These are phyloP conservation scores for Syncephalastrum contaminatum DNA, from an alignment of 371 early-diverging fungal genomes.

Conservation along the genomic window DNA sequence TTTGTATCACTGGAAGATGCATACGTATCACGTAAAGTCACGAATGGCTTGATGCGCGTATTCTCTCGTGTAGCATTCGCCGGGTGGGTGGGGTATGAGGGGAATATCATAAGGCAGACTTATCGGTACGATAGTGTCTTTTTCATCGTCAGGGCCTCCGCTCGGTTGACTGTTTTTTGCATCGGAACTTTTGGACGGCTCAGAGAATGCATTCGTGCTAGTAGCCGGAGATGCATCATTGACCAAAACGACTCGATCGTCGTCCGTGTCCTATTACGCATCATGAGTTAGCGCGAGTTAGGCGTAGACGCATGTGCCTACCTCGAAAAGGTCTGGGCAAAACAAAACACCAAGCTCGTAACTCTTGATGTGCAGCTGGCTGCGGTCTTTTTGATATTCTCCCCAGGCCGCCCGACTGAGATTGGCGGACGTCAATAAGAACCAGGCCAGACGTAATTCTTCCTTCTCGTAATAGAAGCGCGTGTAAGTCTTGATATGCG, in stretches of 20 bases:
- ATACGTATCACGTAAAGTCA: neutral
- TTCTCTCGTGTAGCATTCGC: constrained; percentile 17
- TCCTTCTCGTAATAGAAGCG: constrained; percentile 7
- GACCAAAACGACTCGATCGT: too few species aligned
- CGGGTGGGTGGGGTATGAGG: constrained; percentile 35
- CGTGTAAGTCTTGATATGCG: constrained; percentile 58
- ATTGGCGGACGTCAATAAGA: constrained; percentile 55
- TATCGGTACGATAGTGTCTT: constrained; percentile 35
- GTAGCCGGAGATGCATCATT: too few species aligned
- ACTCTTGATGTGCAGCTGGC: constrained; percentile 51
- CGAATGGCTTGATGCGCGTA: constrained; percentile 11
- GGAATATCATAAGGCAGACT: constrained; percentile 65
- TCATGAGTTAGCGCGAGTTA: neutral
- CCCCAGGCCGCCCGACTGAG: constrained; percentile 63
- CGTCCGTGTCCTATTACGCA: too few species aligned
- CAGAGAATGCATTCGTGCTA: too few species aligned
- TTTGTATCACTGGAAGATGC: neutral
- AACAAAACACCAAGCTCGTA: constrained; percentile 63
- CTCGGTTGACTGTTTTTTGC: neutral
- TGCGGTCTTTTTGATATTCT: constrained; percentile 38
- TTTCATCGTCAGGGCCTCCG: neutral
- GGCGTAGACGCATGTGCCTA: constrained; percentile 4
- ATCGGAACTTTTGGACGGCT: too few species aligned
- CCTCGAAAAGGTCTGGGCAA: constrained; percentile 49
- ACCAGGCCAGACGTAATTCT: constrained; percentile 39